A percentile compares a stretch with the other conserved stretches of the same genome.
Evolutionary conservation across 352 stramenopile genomes (phyloP).

Genomic region (Peronospora farinosa): DNA sequence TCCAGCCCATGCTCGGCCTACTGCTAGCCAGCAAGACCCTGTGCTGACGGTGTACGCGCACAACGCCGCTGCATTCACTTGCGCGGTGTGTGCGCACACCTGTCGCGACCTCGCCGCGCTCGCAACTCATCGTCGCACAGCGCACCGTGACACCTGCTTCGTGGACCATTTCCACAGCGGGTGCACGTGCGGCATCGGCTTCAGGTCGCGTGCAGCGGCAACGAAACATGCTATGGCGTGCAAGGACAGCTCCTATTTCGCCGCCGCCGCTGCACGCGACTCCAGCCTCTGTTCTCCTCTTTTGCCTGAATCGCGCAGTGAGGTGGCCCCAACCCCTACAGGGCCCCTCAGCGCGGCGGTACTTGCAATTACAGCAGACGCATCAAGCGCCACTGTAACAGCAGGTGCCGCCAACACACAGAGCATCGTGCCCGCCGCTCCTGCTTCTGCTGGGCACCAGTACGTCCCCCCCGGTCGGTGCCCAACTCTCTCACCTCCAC

Average conservation of each 20-base stretch:
- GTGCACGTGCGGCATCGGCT: slow-evolving; percentile 4
- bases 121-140: neutral
- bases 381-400: neutral
- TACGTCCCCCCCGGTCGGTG: neutral
- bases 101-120: no score
- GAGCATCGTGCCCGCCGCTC: neutral
- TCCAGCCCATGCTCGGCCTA: no score
- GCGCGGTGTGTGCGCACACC: slow-evolving; percentile 9
- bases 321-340: neutral
- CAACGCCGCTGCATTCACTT: slow-evolving; percentile 6
- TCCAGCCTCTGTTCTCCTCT: no score
- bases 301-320: neutral
- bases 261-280: neutral
- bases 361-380: neutral
- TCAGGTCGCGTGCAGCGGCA: slow-evolving; percentile 1
- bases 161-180: slow-evolving; percentile 4
- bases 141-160: neutral
- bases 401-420: neutral
- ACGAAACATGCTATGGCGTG: neutral
- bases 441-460: neutral
- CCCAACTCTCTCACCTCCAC: no score
- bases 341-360: neutral
- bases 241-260: neutral
- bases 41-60: slow-evolving; percentile 12
- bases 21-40: neutral